Percentiles rank a stretch among this genome's conserved stretches.
Evolutionary conservation across 768 basidiomycete species (phyloP).

Genomic region (Pisolithus orientalis): DNA sequence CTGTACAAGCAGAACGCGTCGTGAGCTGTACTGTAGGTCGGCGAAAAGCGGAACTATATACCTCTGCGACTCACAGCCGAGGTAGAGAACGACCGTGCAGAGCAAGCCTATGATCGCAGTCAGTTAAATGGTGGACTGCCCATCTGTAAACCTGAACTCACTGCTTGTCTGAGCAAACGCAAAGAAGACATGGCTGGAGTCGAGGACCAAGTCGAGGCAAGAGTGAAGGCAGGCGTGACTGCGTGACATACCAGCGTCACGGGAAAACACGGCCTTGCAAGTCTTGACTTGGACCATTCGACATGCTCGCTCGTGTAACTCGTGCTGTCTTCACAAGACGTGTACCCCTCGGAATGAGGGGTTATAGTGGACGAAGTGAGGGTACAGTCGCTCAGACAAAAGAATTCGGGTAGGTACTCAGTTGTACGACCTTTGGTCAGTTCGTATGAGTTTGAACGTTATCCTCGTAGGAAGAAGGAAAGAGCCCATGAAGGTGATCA

Average conservation of each 20-base stretch:
- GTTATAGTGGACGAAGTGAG: conserved; percentile 39
- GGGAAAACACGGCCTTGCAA: not conserved
- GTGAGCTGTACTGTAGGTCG: conserved; percentile 8
- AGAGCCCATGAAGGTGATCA: conserved; percentile 57
- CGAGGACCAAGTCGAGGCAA: not conserved
- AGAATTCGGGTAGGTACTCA: conserved; percentile 49
- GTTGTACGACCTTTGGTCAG: not conserved
- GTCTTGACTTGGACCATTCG: not conserved
- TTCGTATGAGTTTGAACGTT: conserved; percentile 14
- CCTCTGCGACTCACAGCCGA: conserved; percentile 60
- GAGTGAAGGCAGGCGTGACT: not conserved
- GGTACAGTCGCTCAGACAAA: conserved; percentile 57
- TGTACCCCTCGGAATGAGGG: conserved; percentile 24
- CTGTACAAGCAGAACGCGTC: conserved; percentile 33
- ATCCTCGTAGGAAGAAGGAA: conserved; percentile 55
- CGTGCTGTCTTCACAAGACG: conserved; percentile 34
- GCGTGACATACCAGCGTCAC: not conserved
- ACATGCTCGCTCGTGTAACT: conserved; percentile 19
- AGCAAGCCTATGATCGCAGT: conserved; percentile 30
- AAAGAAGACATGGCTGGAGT: conserved; percentile 48
- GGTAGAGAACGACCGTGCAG: conserved; percentile 54
- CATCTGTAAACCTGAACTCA: not conserved
- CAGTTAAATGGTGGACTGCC: not conserved
- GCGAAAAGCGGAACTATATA: conserved; percentile 28
- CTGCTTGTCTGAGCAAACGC: conserved; percentile 45